Evolutionary conservation across 331 rosid species (phyloP), one percentile per base, ranked within the genome.

Genomic region (Rhamnella rubrinervis): DNA sequence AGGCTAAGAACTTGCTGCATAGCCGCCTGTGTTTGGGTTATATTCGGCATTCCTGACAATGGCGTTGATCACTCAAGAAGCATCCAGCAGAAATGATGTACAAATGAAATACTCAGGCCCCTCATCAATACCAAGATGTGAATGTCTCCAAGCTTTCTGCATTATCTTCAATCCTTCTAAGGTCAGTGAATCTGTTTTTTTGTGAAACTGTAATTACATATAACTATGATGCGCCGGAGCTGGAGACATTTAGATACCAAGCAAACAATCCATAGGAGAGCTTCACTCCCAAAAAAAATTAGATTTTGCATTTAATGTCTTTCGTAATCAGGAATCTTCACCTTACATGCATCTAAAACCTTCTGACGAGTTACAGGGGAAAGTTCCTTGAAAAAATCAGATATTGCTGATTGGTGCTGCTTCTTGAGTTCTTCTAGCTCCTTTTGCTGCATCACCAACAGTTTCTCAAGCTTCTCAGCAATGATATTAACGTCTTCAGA

Each of bases 391-490:
- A 89, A 39, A 71, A 87, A 67, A 64, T 86, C 85, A 11, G 78
- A 71, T 67, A 83, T 72, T 66, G 75, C 87, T 66, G 75, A 72
- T 71, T 86, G 73, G 74, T 95, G 96, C 44, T 87, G 82, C 87
- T 61, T 80, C 81, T 77, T 81, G 63, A 91, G 82, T 59, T 86
- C 87, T 20, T 74, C 84, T 20, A 87, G 60, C 82, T 95, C 99
- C 66, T 79, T 68, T 68, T 74, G 75, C 56, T 89, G 97, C 31
- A 60, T 78, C 39, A 41, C 55, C 77, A 91, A 77, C 80, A 91
- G 66, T 52, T 47, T 81, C 73, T 83, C 84, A 64, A 91, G 75
- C 71, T 75, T 56, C 53, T 51, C 64, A 20, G 80, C 83, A 63
- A 86, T 64, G 72, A 71, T 51, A 67, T 72, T 63, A 56, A 78